Percentiles rank a stretch among this genome's conserved stretches.
These are phyloP conservation scores for Exophiala phaeomuriformis DNA, from an alignment of 2,329 filamentous ascomycete species.

Conservation along the genomic window DNA sequence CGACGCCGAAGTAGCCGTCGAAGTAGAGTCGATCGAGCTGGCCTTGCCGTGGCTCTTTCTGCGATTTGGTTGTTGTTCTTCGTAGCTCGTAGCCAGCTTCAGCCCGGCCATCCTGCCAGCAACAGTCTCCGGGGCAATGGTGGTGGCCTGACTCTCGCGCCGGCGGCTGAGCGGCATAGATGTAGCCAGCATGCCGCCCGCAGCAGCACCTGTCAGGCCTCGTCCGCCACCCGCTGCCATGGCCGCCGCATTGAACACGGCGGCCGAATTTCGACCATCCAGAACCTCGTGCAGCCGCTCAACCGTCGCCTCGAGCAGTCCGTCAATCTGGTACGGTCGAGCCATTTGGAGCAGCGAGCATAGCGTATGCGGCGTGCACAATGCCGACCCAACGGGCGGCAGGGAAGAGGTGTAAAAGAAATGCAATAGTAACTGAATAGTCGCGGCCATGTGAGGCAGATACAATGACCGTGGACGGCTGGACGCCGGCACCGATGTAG, in stretches of 20 bases:
- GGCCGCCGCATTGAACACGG: conserved; percentile 94
- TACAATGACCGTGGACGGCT: conserved; percentile 80
- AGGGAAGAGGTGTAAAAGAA: conserved; percentile 90
- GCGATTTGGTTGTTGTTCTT: conserved; percentile 6
- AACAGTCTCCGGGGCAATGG: conserved; percentile 11
- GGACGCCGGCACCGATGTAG: conserved; percentile 46
- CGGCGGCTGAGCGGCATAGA: conserved; percentile 37
- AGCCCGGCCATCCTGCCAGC: conserved; percentile 10
- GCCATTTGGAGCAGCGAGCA: conserved; percentile 92
- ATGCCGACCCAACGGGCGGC: conserved; percentile 63
- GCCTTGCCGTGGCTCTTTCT: conserved; percentile 23
- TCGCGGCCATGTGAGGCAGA: conserved; percentile 83
- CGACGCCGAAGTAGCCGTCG: conserved; percentile 23
- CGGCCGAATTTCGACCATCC: conserved; percentile 88
- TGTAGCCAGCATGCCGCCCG: conserved; percentile 37
- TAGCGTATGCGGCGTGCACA: conserved; percentile 90
- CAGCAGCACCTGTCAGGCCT: conserved; percentile 63
- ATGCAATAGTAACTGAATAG: conserved; percentile 81
- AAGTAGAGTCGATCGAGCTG: conserved; percentile 22
- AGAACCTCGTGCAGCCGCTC: conserved; percentile 82
- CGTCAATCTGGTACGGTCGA: conserved; percentile 86
- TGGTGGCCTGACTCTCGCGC: conserved; percentile 23
- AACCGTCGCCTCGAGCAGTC: conserved; percentile 83
- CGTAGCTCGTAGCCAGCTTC: conserved; percentile 13
- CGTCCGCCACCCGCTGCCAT: conserved; percentile 94